phyloP scores from a whole-genome alignment of 495 filamentous ascomycete genomes.

The Pyrenula massariospora region DNA sequence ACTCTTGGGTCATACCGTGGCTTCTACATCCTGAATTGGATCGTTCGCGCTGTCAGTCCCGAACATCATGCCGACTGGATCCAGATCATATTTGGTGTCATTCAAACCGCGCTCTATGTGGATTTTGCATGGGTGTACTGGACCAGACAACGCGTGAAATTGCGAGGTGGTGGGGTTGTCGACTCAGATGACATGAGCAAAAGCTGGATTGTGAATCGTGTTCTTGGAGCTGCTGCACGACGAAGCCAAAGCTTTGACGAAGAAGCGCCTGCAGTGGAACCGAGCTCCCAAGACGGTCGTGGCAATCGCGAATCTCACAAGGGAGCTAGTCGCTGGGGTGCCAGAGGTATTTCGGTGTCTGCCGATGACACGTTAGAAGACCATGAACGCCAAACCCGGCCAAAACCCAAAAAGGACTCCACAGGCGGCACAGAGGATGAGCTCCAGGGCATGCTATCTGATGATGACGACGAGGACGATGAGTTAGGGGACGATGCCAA shows the following conservation, averaged over 20 bases:
- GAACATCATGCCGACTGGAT: slow-evolving; percentile 57
- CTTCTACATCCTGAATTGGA: slow-evolving; percentile 90
- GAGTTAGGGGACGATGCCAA: slow-evolving; percentile 14
- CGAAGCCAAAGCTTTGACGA: slow-evolving; percentile 14
- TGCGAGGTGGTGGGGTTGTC: slow-evolving; percentile 82
- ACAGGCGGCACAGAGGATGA: background rate
- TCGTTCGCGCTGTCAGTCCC: slow-evolving; percentile 48
- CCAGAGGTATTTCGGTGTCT: slow-evolving; percentile 65
- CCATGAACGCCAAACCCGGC: slow-evolving; percentile 20
- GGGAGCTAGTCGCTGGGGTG: slow-evolving; percentile 53
- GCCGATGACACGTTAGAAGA: slow-evolving; percentile 65
- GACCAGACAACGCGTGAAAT: slow-evolving; percentile 84
- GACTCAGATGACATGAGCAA: slow-evolving; percentile 79
- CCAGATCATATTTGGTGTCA: slow-evolving; percentile 68
- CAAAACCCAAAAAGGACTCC: background rate
- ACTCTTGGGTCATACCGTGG: slow-evolving; percentile 81
- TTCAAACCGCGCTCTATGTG: slow-evolving; percentile 84
- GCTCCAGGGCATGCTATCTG: background rate
- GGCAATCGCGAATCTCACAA: slow-evolving; percentile 10
- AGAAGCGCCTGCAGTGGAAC: slow-evolving; percentile 5
- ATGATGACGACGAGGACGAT: slow-evolving; percentile 15
- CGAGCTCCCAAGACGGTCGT: slow-evolving; percentile 2
- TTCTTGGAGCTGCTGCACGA: slow-evolving; percentile 25
- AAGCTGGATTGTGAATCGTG: slow-evolving; percentile 57
- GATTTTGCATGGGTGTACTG: slow-evolving; percentile 99